These are phyloP conservation scores for Pichia sp. DNA, from an alignment of 1,139 yeast genomes.

Conservation along the genomic window DNA sequence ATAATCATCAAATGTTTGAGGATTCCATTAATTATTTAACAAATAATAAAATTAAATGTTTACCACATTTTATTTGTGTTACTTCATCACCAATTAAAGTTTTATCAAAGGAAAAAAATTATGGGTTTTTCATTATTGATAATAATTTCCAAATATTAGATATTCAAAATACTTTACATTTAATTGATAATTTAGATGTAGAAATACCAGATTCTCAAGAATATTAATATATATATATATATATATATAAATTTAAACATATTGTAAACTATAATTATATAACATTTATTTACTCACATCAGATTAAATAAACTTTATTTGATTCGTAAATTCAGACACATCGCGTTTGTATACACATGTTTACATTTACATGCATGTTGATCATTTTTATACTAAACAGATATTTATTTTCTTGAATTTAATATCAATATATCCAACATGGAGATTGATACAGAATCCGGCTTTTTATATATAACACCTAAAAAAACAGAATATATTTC, in stretches of 20 bases:
- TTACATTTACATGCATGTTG: too few species aligned
- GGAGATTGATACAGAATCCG: neutral
- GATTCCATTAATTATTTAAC: conserved; percentile 9
- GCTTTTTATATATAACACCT: neutral
- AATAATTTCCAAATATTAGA: conserved; percentile 20
- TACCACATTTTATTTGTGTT: conserved; percentile 17
- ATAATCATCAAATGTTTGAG: conserved; percentile 4
- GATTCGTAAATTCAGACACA: too few species aligned
- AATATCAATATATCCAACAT: neutral
- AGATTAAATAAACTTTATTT: too few species aligned
- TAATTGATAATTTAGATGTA: neutral
- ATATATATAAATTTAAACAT: too few species aligned
- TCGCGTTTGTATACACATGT: too few species aligned
- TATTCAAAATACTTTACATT: conserved; percentile 5
- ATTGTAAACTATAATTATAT: neutral
- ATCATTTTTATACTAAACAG: too few species aligned
- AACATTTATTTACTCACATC: too few species aligned
- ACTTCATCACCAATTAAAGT: conserved; percentile 2
- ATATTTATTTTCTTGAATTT: too few species aligned
- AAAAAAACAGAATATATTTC: neutral
- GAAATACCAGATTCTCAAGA: conserved; percentile 18
- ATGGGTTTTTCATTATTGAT: conserved; percentile 20
- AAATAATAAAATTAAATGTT: conserved; percentile 9
- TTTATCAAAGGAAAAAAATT: neutral
- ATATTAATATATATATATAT: neutral